Evolutionary conservation across 495 filamentous ascomycete genomes (phyloP).

Genomic region (Cairneyella variabilis): DNA sequence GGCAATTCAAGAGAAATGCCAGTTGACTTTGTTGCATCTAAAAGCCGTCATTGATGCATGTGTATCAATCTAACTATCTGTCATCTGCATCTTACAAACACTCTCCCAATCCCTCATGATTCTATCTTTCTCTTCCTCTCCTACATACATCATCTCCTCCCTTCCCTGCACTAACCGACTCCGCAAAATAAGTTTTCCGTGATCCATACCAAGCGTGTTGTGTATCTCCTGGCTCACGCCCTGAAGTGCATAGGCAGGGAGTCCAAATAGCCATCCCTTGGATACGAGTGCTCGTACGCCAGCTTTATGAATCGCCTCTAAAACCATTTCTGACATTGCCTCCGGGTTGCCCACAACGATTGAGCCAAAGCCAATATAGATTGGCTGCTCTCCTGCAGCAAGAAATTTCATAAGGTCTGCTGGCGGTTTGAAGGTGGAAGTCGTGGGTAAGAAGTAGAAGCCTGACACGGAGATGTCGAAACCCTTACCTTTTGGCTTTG

Average conservation of each 20-base stretch:
- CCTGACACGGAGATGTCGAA: conserved; percentile 5
- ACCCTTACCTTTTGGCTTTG: conserved; percentile 70
- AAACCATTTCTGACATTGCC: conserved; percentile 57
- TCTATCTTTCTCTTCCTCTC: not conserved
- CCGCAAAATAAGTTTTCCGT: not conserved
- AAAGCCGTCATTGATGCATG: too few species aligned
- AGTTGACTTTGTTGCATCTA: too few species aligned
- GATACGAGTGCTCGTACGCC: conserved; percentile 74
- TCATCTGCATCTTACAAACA: too few species aligned
- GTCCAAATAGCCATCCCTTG: conserved; percentile 61
- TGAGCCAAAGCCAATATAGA: conserved; percentile 77
- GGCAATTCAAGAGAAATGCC: too few species aligned
- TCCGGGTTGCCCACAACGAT: conserved; percentile 73
- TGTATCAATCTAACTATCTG: too few species aligned
- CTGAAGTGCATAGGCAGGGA: conserved; percentile 67
- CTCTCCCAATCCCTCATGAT: not conserved
- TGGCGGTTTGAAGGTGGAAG: conserved; percentile 55
- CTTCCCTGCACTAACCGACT: conserved; percentile 4
- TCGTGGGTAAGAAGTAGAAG: conserved; percentile 60
- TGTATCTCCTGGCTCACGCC: conserved; percentile 45
- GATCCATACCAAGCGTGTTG: not conserved
- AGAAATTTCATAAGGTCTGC: conserved; percentile 59
- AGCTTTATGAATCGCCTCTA: conserved; percentile 56
- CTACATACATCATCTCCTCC: not conserved
- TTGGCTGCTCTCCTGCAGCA: conserved; percentile 57